Evolutionary conservation across 2,329 filamentous ascomycete species (phyloP).

Genomic region (Phyllosticta capitalensis): DNA sequence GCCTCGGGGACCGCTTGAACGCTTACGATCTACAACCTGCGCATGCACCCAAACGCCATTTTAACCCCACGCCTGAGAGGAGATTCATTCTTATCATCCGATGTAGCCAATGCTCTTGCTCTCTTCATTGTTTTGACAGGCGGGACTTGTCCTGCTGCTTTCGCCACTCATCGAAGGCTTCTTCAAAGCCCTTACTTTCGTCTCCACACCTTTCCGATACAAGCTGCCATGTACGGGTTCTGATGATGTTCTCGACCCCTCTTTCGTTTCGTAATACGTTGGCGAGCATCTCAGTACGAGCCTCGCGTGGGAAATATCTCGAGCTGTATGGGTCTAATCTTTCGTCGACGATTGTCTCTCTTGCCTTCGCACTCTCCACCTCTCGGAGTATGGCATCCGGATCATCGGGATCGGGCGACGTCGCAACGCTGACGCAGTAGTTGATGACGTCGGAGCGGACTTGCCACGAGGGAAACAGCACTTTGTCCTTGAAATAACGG

Average conservation of each 20-base stretch:
- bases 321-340: conserved; percentile 84
- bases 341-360: conserved; percentile 73
- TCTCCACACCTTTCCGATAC: conserved; percentile 63
- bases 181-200: conserved; percentile 36
- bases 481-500: conserved; percentile 59
- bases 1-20: neutral
- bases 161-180: conserved; percentile 28
- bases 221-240: conserved; percentile 71
- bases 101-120: neutral
- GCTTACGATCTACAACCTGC: neutral
- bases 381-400: conserved; percentile 63
- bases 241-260: conserved; percentile 68
- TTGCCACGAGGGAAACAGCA: conserved; percentile 86
- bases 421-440: conserved; percentile 84
- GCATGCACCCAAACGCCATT: neutral
- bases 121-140: neutral
- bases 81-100: neutral
- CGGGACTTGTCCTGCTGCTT: neutral
- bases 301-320: conserved; percentile 69
- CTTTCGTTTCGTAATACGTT: conserved; percentile 64
- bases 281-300: conserved; percentile 71
- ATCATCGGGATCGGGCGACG: conserved; percentile 77
- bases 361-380: conserved; percentile 58
- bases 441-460: conserved; percentile 70
- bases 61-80: neutral